Percentiles rank a stretch among this genome's conserved stretches.
phyloP scores from a whole-genome alignment of 441 rosid species.

The Viola pubescens region DNA sequence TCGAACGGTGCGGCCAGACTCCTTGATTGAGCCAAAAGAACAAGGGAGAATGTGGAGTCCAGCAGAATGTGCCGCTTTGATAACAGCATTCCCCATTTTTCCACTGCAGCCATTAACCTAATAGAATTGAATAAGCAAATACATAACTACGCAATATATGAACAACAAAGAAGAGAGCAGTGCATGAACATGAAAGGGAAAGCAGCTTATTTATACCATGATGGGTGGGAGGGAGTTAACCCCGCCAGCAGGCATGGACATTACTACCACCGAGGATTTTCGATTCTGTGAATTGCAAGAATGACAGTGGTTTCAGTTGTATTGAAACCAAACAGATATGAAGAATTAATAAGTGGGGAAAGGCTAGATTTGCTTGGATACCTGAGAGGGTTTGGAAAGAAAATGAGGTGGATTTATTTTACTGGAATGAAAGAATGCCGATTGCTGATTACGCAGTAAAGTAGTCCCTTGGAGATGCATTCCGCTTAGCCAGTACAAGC shows the following conservation, averaged over 20 bases:
- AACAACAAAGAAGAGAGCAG: background rate
- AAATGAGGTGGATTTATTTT: too few relatives aligned
- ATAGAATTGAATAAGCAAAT: background rate
- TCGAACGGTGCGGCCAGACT: conserved; percentile 49
- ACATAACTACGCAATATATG: background rate
- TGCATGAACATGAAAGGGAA: background rate
- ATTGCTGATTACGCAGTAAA: too few relatives aligned
- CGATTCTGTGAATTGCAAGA: background rate
- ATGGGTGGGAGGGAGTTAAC: conserved; percentile 13
- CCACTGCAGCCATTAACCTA: conserved; percentile 87
- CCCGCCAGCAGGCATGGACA: conserved; percentile 13
- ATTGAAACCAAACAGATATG: too few relatives aligned
- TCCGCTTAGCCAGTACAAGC: too few relatives aligned
- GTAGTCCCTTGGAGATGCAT: too few relatives aligned
- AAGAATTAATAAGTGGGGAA: too few relatives aligned
- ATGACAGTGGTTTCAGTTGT: too few relatives aligned
- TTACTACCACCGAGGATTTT: conserved; percentile 6
- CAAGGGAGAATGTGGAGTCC: conserved; percentile 68
- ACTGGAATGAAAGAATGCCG: too few relatives aligned
- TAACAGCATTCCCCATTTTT: conserved; percentile 81
- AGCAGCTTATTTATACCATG: conserved; percentile 12
- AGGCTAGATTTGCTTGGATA: too few relatives aligned
- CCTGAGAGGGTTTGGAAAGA: too few relatives aligned
- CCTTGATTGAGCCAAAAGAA: conserved; percentile 65
- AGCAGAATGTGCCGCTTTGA: conserved; percentile 74